Evolutionary conservation across 805 yeast genomes (phyloP).

Genomic region (Wickerhamomyces rabaulensis): DNA sequence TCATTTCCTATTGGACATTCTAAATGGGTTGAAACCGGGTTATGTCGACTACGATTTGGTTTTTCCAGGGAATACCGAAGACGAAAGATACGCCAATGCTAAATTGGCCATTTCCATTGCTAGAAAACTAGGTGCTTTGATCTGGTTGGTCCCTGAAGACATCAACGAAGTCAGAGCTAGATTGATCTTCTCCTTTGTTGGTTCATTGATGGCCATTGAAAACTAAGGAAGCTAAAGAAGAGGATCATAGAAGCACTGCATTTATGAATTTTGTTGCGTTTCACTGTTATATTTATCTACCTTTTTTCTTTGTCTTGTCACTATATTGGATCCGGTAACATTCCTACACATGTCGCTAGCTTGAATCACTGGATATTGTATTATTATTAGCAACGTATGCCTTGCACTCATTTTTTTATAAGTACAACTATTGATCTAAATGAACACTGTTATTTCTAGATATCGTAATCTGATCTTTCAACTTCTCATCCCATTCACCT

Average conservation of each 20-base stretch:
- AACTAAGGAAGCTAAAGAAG: constrained; percentile 5
- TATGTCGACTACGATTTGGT: constrained; percentile 95
- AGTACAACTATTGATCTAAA: neutral
- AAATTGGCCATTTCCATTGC: constrained; percentile 97
- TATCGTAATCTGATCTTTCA: constrained; percentile 65
- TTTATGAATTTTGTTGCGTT: neutral
- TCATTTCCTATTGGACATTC: constrained; percentile 79
- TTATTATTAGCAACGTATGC: neutral
- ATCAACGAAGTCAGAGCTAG: constrained; percentile 94
- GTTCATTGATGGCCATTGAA: constrained; percentile 81
- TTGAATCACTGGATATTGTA: neutral
- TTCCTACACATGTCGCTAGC: too few species aligned
- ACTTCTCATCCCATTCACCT: constrained; percentile 66
- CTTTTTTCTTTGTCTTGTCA: neutral
- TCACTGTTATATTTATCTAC: neutral
- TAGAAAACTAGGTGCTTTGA: constrained; percentile 94
- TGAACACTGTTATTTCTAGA: constrained; percentile 15
- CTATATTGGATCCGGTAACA: neutral
- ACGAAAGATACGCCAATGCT: constrained; percentile 90
- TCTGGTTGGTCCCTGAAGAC: constrained; percentile 99
- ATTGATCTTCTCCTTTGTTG: constrained; percentile 89
- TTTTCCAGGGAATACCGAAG: constrained; percentile 70
- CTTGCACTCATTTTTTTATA: neutral
- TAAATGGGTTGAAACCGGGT: constrained; percentile 94
- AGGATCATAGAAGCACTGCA: too few species aligned